These are phyloP conservation scores for Chaetoceros tenuissimus DNA, from an alignment of 108 stramenopile species.

Conservation along the genomic window DNA sequence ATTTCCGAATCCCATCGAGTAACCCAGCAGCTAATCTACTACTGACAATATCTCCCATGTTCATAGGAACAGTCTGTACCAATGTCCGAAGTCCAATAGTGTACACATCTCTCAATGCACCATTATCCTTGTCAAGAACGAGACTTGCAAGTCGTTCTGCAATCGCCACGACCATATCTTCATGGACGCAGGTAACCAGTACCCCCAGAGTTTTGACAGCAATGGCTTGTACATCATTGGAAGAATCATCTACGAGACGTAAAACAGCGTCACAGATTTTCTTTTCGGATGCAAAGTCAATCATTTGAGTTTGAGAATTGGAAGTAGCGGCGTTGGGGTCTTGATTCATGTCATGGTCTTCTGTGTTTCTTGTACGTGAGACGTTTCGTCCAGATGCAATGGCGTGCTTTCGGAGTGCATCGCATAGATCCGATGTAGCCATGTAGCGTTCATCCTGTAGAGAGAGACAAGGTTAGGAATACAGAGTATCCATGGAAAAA, in stretches of 20 bases:
- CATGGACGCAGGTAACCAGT: slow-evolving; percentile 88
- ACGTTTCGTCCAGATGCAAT: slow-evolving; percentile 8
- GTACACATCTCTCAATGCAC: slow-evolving; percentile 95
- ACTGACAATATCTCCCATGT: slow-evolving; percentile 78
- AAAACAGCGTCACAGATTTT: slow-evolving; percentile 89
- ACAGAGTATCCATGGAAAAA: background rate
- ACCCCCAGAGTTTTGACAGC: slow-evolving; percentile 95
- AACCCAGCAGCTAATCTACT: slow-evolving; percentile 64
- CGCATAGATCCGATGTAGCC: slow-evolving; percentile 96
- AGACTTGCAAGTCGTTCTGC: slow-evolving; percentile 86
- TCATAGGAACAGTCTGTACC: slow-evolving; percentile 81
- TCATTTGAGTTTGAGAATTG: background rate
- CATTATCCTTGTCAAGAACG: slow-evolving; percentile 83
- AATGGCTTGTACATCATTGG: slow-evolving; percentile 95
- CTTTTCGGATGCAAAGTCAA: slow-evolving; percentile 77
- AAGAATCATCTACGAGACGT: slow-evolving; percentile 83
- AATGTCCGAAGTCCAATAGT: slow-evolving; percentile 96
- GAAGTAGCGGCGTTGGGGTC: background rate
- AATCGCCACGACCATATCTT: slow-evolving; percentile 85
- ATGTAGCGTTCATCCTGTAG: slow-evolving; percentile 95
- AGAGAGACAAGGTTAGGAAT: slow-evolving; percentile 3
- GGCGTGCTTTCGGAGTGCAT: slow-evolving; percentile 67
- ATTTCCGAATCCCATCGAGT: slow-evolving; percentile 63
- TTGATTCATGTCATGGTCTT: background rate
- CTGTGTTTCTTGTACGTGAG: slow-evolving; percentile 1